Conservation (phyloP, 202 grass and related monocot species). For the Tripidium arundinaceum region DNA sequence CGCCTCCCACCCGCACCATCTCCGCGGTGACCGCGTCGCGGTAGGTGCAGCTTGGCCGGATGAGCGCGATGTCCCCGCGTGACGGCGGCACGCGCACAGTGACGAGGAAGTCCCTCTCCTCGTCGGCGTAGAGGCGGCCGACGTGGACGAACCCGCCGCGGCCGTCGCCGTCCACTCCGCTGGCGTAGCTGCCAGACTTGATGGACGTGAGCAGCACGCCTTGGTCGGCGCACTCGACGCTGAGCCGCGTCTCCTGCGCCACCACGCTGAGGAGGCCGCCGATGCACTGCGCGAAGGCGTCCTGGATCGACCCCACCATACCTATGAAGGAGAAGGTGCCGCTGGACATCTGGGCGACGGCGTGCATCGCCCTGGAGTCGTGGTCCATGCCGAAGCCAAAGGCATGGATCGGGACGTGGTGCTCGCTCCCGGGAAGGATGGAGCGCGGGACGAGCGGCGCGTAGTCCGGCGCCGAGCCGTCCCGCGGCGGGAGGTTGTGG, state of each 20-base stretch:
- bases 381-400: slow-evolving; percentile 68
- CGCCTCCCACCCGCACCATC: slow-evolving; percentile 21
- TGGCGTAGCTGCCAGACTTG: slow-evolving; percentile 54
- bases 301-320: slow-evolving; percentile 52
- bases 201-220: slow-evolving; percentile 46
- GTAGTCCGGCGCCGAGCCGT: slow-evolving; percentile 27
- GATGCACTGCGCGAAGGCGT: slow-evolving; percentile 71
- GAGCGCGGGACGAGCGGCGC: slow-evolving; percentile 44
- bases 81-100: slow-evolving; percentile 40
- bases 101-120: slow-evolving; percentile 68
- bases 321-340: slow-evolving; percentile 81
- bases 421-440: slow-evolving; percentile 29
- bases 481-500: slow-evolving; percentile 1
- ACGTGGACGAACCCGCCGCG: slow-evolving; percentile 38
- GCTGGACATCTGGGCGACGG: slow-evolving; percentile 49
- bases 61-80: slow-evolving; percentile 22
- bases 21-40: slow-evolving; percentile 36
- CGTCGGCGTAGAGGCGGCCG: slow-evolving; percentile 70
- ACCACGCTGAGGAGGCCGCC: slow-evolving; percentile 61
- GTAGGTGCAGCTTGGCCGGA: slow-evolving; percentile 45
- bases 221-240: slow-evolving; percentile 28
- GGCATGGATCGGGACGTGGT: slow-evolving; percentile 54
- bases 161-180: slow-evolving; percentile 30
- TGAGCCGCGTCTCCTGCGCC: slow-evolving; percentile 45
- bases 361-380: slow-evolving; percentile 46